A percentile compares a stretch with the other conserved stretches of the same genome.
phyloP scores from a whole-genome alignment of 2,329 filamentous ascomycete species.

The Fonsecaea nubica region DNA sequence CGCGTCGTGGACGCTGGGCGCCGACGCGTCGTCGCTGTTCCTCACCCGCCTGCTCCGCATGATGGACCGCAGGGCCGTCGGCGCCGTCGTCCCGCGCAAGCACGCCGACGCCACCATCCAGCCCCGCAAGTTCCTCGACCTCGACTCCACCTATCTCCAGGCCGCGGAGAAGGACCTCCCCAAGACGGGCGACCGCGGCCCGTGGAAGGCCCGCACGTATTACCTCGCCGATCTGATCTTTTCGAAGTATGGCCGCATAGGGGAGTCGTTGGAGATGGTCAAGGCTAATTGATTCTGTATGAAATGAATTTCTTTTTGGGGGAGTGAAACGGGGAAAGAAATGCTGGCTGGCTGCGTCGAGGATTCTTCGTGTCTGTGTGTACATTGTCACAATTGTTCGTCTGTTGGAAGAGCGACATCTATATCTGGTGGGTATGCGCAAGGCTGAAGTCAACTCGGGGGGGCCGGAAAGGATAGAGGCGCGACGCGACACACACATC shows the following conservation, averaged over 20 bases:
- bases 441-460: no score
- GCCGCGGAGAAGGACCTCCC: slow-evolving; percentile 46
- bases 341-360: no score
- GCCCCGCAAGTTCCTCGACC: slow-evolving; percentile 41
- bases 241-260: neutral
- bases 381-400: no score
- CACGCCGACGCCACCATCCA: neutral
- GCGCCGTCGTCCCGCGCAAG: slow-evolving; percentile 60
- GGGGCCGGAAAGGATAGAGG: neutral
- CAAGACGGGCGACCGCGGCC: slow-evolving; percentile 47
- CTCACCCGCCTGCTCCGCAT: slow-evolving; percentile 52
- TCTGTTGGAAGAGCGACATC: no score
- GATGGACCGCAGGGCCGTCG: slow-evolving; percentile 52
- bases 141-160: slow-evolving; percentile 50
- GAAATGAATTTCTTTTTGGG: neutral
- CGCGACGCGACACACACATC: neutral
- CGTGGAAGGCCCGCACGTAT: slow-evolving; percentile 48
- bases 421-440: no score
- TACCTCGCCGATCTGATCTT: slow-evolving; percentile 44
- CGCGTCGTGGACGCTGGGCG: slow-evolving; percentile 53
- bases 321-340: neutral
- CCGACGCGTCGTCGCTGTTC: slow-evolving; percentile 50
- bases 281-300: neutral
- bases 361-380: no score
- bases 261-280: slow-evolving; percentile 5